A percentile compares a stretch with the other conserved stretches of the same genome.
Evolutionary conservation across 129 eudicot species (phyloP).

Genomic region (Flaveria sonorensis): DNA sequence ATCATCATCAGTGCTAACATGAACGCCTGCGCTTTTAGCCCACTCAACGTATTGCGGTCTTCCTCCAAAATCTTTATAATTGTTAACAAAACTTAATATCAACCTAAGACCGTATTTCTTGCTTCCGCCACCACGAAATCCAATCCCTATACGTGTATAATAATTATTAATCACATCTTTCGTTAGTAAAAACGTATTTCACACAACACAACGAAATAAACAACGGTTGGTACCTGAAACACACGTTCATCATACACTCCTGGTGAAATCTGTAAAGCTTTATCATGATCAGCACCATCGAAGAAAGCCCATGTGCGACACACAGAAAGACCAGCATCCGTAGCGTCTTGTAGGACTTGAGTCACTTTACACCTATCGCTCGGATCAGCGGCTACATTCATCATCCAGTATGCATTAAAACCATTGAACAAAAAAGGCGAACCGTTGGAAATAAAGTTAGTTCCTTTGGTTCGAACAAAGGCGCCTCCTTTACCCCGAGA

Average conservation of each 20-base stretch:
- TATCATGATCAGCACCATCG: constrained; percentile 57
- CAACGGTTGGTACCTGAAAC: constrained; percentile 54
- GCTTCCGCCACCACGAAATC: constrained; percentile 81
- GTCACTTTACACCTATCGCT: constrained; percentile 58
- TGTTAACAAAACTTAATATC: constrained; percentile 70
- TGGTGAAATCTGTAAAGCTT: constrained; percentile 75
- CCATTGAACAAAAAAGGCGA: constrained; percentile 73
- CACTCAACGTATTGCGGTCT: constrained; percentile 65
- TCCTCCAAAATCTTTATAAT: constrained; percentile 79
- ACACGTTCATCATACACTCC: constrained; percentile 75
- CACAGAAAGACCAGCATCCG: constrained; percentile 68
- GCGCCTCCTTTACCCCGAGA: constrained; percentile 37
- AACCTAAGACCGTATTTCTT: constrained; percentile 51
- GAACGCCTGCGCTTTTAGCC: constrained; percentile 65
- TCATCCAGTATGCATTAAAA: constrained; percentile 88
- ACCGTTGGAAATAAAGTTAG: constrained; percentile 46
- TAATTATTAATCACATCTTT: background rate
- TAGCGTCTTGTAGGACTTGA: constrained; percentile 59
- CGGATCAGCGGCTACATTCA: constrained; percentile 73
- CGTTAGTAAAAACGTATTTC: background rate
- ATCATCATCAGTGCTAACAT: constrained; percentile 45
- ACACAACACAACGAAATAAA: too few relatives aligned
- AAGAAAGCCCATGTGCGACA: constrained; percentile 95
- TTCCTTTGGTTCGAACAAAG: constrained; percentile 47
- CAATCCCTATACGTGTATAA: constrained; percentile 45